Conservation (phyloP, 2,329 filamentous ascomycete genomes). For the Stagonosporopsis cucurbitacearum region DNA sequence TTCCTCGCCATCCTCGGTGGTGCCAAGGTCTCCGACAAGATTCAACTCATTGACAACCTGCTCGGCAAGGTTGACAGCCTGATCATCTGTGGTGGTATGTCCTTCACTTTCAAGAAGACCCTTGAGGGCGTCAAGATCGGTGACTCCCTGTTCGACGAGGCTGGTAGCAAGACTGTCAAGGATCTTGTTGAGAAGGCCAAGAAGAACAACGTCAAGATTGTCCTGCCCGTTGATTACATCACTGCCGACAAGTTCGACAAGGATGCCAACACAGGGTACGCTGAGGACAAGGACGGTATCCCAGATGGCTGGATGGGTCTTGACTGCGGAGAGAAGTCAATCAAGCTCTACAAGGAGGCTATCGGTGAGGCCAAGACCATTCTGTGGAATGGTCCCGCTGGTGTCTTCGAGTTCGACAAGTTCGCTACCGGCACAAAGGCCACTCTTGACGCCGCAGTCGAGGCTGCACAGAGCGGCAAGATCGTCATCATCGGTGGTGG, state of each 20-base stretch:
- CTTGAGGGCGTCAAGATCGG: constrained; percentile 89
- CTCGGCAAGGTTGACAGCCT: constrained; percentile 97
- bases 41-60: constrained; percentile 98
- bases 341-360: constrained; percentile 85
- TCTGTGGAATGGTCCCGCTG: constrained; percentile 97
- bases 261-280: constrained; percentile 79
- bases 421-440: constrained; percentile 93
- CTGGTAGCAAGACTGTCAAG: constrained; percentile 87
- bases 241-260: constrained; percentile 94
- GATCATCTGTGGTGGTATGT: constrained; percentile 97
- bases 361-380: constrained; percentile 93
- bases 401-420: constrained; percentile 96
- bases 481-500: constrained; percentile 99
- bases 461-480: constrained; percentile 80
- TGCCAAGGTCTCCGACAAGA: constrained; percentile 99
- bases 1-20: constrained; percentile 99
- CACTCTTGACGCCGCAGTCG: constrained; percentile 86
- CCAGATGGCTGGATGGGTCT: constrained; percentile 98
- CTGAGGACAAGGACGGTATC: constrained; percentile 87
- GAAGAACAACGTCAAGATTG: constrained; percentile 93
- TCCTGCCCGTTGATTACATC: constrained; percentile 93
- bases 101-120: constrained; percentile 99
- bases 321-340: constrained; percentile 88
- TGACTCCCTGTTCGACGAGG: constrained; percentile 89
- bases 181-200: constrained; percentile 93